A percentile compares a stretch with the other conserved stretches of the same genome.
Conservation (phyloP, 1,284 basidiomycete species). For the Pholiota adiposa region DNA sequence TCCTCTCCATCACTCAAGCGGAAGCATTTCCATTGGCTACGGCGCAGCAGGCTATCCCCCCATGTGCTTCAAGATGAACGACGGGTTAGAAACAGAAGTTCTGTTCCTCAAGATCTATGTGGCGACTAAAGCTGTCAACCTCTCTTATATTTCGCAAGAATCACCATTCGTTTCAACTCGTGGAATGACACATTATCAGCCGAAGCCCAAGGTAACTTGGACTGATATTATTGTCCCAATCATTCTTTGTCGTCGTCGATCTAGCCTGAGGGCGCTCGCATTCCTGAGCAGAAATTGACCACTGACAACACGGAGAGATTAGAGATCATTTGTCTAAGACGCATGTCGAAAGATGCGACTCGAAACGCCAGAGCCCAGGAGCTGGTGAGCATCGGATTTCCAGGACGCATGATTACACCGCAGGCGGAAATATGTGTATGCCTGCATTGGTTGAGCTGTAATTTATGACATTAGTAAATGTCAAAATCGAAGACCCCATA, state of each 20-base stretch:
- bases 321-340: too few relatives aligned
- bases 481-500: too few relatives aligned
- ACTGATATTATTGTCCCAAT: not conserved
- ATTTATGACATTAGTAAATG: too few relatives aligned
- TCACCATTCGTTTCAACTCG: not conserved
- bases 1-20: not conserved
- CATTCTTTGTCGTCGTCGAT: not conserved
- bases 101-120: not conserved
- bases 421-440: too few relatives aligned
- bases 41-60: not conserved
- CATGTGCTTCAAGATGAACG: conserved; percentile 4
- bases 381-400: too few relatives aligned
- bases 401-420: too few relatives aligned
- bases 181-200: not conserved
- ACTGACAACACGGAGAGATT: too few relatives aligned
- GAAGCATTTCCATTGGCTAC: not conserved
- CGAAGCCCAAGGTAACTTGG: not conserved
- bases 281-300: too few relatives aligned
- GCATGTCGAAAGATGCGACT: too few relatives aligned
- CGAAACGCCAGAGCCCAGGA: too few relatives aligned
- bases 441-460: too few relatives aligned
- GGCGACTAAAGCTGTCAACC: not conserved
- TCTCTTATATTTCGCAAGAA: not conserved
- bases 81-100: conserved; percentile 1
- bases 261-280: too few relatives aligned